Base-by-base conservation (phyloP, 1,139 yeast species). In the Suhomyces ambrosiae region DNA sequence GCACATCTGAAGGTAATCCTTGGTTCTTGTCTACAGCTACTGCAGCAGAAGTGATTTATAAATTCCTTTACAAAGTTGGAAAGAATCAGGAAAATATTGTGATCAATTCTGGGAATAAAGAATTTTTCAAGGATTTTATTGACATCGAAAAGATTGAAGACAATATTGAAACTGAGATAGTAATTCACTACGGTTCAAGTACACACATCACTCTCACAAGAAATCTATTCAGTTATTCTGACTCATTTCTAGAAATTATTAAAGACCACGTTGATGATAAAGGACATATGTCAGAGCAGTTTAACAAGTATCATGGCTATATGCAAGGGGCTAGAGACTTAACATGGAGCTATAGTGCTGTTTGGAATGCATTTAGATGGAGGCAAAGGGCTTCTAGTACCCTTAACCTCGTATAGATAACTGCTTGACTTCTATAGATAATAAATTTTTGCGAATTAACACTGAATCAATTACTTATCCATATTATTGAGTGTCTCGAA, bases 1-100 rank as follows among this genome's bases (percentile, higher is more conserved):
- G 80, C 0, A 68, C 75, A 0, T 71, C 84, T 11, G 84, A 80
- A 49, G 97, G 97, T 2, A 92, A 92, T 54, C 97, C 98, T 2
- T 92, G 97, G 98, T 90, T 90, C 56, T 75, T 92, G 42, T 74
- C 94, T 15, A 90, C 97, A 0, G 80, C 92, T 0, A 71, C 92
- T 3, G 90, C 92, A 1, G 76, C 95, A 1, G 88, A 84, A 50
- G 54, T 77, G 7, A 51, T 82, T 25, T 76, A 58, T 59, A 71
- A 58, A 38, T 52, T 53, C 33, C 60, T 61, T 41, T 64, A 51
- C 53, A 66, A 53, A 47, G 49, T 52, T 24, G 48, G 48, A 41
- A 42, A 40, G 21, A 49, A 46, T 28, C 54, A 50, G 39, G 41
- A 48, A 32, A 69, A 59, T 48, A 51, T 63, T 31, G 44, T 52